Conservation (phyloP, 106 monocot species). For the Alisma plantagoaquatica region DNA sequence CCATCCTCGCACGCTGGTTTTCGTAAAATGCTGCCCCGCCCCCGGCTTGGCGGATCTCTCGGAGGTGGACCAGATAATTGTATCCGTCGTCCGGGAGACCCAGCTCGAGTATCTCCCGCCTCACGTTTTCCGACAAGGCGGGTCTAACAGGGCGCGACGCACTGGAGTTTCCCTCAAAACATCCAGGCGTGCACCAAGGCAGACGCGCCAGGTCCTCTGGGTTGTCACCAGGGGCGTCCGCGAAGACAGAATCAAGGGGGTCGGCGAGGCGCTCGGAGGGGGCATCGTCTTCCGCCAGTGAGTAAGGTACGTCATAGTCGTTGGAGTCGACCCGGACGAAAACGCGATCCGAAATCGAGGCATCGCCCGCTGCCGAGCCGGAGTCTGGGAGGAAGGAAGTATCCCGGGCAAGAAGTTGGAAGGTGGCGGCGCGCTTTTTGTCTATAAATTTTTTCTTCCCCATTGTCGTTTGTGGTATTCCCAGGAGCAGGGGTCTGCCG, state of each 20-base stretch:
- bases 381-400: slow-evolving; percentile 12
- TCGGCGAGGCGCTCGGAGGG: not conserved
- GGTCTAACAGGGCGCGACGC: no score
- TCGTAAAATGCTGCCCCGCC: slow-evolving; percentile 48
- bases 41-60: slow-evolving; percentile 61
- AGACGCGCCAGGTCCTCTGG: not conserved
- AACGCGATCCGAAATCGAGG: slow-evolving; percentile 65
- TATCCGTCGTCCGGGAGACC: slow-evolving; percentile 94
- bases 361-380: not conserved
- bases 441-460: slow-evolving; percentile 69
- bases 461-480: no score
- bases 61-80: slow-evolving; percentile 77
- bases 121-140: slow-evolving; percentile 47
- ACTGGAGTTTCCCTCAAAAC: no score
- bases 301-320: slow-evolving; percentile 21
- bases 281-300: slow-evolving; percentile 17
- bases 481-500: not conserved
- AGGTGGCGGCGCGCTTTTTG: slow-evolving; percentile 71
- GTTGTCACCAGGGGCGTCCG: slow-evolving; percentile 43
- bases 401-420: slow-evolving; percentile 63
- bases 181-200: not conserved
- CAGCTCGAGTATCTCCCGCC: slow-evolving; percentile 72
- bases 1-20: slow-evolving; percentile 54
- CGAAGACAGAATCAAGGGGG: slow-evolving; percentile 49
- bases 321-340: slow-evolving; percentile 92